A percentile compares a stretch with the other conserved stretches of the same genome.
phyloP scores from a whole-genome alignment of 1,284 basidiomycete genomes.

The Phellopilus nigrolimitatus region DNA sequence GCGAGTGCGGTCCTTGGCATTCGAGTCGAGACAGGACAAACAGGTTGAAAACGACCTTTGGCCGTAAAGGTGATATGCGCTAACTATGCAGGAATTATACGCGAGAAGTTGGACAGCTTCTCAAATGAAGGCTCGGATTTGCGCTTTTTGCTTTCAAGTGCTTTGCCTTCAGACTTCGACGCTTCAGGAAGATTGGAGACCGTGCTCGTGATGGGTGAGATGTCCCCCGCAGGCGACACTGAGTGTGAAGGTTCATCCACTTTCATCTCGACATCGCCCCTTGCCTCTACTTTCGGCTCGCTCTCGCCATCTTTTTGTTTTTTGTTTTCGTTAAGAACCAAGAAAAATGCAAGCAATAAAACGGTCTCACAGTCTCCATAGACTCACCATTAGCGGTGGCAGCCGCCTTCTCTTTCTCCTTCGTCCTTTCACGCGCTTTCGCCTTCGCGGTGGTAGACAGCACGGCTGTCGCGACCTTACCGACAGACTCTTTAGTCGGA shows the following conservation, averaged over 20 bases:
- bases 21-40: too few relatives aligned
- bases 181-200: slow-evolving; percentile 44
- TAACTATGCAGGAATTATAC: slow-evolving; percentile 89
- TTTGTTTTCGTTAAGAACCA: slow-evolving; percentile 25
- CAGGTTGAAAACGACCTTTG: slow-evolving; percentile 78
- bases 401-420: slow-evolving; percentile 65
- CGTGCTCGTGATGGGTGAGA: too few relatives aligned
- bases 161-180: slow-evolving; percentile 28
- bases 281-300: slow-evolving; percentile 47
- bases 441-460: too few relatives aligned
- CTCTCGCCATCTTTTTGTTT: slow-evolving; percentile 59
- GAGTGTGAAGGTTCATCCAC: slow-evolving; percentile 43
- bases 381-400: slow-evolving; percentile 58
- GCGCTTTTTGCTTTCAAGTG: slow-evolving; percentile 38
- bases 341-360: neutral
- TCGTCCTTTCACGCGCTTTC: slow-evolving; percentile 84
- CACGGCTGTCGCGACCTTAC: too few relatives aligned
- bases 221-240: too few relatives aligned
- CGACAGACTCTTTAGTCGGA: too few relatives aligned
- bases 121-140: slow-evolving; percentile 77
- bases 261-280: slow-evolving; percentile 73
- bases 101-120: slow-evolving; percentile 92
- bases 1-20: too few relatives aligned
- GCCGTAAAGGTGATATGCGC: slow-evolving; percentile 79
- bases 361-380: slow-evolving; percentile 70